Percentiles rank a stretch among this genome's conserved stretches.
phyloP scores from a whole-genome alignment of 1,284 basidiomycete genomes.

The Melampsora abietis-canadensis region DNA sequence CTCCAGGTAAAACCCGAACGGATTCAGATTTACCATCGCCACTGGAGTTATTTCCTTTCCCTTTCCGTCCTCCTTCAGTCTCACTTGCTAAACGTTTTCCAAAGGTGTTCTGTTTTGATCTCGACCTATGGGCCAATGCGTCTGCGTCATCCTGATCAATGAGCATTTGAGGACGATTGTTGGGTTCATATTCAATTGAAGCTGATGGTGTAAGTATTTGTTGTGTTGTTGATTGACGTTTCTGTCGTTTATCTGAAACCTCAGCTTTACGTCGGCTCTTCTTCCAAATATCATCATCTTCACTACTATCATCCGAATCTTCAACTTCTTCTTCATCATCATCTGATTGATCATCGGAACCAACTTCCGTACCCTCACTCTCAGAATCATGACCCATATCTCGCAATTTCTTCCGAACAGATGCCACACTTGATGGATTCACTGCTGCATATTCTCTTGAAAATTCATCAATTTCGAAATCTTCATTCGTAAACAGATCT shows the following conservation, averaged over 20 bases:
- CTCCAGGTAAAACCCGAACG: constrained; percentile 53
- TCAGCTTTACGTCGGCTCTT: constrained; percentile 14
- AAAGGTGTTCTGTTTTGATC: constrained; percentile 19
- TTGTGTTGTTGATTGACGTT: background rate
- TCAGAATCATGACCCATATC: constrained; percentile 9
- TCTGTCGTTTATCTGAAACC: background rate
- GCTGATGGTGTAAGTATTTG: background rate
- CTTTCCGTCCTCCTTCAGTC: background rate
- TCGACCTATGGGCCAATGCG: background rate
- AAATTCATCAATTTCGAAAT: constrained; percentile 84
- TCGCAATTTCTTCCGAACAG: constrained; percentile 14
- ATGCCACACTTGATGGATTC: constrained; percentile 67
- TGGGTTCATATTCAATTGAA: constrained; percentile 1
- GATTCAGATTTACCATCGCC: constrained; percentile 15
- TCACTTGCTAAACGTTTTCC: constrained; percentile 12
- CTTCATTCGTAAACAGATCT: constrained; percentile 87
- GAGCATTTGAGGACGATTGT: constrained; percentile 16
- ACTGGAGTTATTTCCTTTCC: background rate
- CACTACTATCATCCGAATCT: constrained; percentile 39
- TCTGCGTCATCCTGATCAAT: constrained; percentile 21
- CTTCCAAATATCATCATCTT: constrained; percentile 40
- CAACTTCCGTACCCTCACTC: background rate
- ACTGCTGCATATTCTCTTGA: constrained; percentile 82
- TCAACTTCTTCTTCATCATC: background rate
- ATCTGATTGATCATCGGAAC: background rate